Conservation (phyloP, 345 rosid species). For the Ailanthus altissimus region DNA sequence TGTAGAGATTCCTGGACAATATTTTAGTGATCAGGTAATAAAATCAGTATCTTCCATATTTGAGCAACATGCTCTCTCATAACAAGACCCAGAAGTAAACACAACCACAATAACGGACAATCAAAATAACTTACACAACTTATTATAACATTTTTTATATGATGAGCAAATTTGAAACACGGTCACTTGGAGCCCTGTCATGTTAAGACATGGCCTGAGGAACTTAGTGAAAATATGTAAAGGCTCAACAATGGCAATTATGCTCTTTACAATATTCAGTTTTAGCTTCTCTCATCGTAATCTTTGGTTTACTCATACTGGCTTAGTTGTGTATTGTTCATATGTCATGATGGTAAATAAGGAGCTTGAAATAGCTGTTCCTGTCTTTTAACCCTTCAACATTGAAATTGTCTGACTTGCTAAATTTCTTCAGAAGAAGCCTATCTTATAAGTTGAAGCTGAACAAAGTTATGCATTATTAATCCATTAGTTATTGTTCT, state of each 20-base stretch:
- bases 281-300: neutral
- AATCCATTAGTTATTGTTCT: neutral
- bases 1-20: conserved; percentile 99
- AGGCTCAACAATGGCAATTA: neutral
- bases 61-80: neutral
- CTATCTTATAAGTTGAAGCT: neutral
- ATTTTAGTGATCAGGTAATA: conserved; percentile 87
- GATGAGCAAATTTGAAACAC: neutral
- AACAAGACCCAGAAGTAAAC: neutral
- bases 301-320: neutral
- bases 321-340: neutral
- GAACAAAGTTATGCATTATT: neutral
- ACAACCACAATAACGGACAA: neutral
- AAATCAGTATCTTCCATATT: neutral
- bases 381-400: neutral
- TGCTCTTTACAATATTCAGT: neutral
- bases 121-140: neutral
- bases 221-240: neutral
- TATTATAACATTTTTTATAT: neutral
- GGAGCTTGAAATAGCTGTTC: neutral
- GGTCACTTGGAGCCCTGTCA: neutral
- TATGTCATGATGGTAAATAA: neutral
- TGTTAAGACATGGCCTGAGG: neutral
- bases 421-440: neutral
- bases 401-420: neutral